Base-by-base conservation (phyloP, 139 green algal genomes). In the Desmodesmus armatus region DNA sequence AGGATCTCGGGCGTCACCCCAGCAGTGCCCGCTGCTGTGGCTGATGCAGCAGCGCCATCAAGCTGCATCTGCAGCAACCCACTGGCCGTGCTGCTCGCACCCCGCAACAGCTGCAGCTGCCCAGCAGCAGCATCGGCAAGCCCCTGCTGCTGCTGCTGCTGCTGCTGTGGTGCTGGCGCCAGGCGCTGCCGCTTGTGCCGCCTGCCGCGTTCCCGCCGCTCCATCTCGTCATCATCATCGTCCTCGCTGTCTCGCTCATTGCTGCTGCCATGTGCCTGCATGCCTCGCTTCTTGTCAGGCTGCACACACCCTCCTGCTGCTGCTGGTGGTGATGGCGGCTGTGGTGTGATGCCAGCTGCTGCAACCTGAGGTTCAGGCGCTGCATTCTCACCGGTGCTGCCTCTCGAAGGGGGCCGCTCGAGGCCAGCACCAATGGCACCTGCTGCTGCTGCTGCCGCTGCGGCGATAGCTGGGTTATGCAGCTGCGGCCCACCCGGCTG, bases 181-280 rank as follows among this genome's bases (percentile, higher is more conserved):
- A 77, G 41, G 25, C 78, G 27, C 6, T 58, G 60, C 6, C 78
- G 60, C n/a, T 84, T 74, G 60, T 47, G 15, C 5, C 60, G 13
- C n/a, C n/a, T n/a, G 39, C 60, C 31, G 19, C 23, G 21, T 17
- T 84, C 78, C 19, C 60, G 39, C 60, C 60, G n/a, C 65, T 84
- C 78, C 60, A 84, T 74, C 40, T 84, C 78, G 44, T 73, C 78
- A 65, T 84, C 78, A 35, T 84, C 78, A 0, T 25, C 35, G 31
- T 81, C 74, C n/a, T 67, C 13, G 63, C 17, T 21, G 17, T 72
- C 63, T 27, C 17, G 23, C 33, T 66, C 73, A 69, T 39, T 17
- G 37, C 51, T 82, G 74, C 11, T 15, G 40, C 21, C 60, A 17
- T 33, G 33, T 49, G n/a, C 40, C 17, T 60, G 21, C 23, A n/a